phyloP scores from a whole-genome alignment of 805 yeast species.

The Candida michaelii region DNA sequence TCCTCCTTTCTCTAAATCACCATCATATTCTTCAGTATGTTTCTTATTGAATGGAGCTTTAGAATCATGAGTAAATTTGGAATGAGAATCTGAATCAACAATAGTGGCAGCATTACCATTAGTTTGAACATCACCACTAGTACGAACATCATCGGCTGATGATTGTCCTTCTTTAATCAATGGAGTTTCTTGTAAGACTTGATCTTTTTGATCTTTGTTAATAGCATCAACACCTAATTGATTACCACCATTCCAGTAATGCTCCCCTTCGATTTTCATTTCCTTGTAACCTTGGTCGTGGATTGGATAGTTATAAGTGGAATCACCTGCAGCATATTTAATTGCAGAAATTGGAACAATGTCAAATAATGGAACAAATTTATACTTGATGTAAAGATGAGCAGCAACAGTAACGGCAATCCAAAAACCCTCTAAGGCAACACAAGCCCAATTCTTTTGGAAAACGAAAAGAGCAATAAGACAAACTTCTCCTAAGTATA shows the following conservation, averaged over 20 bases:
- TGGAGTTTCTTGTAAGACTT: conserved; percentile 17
- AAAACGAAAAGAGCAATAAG: conserved; percentile 70
- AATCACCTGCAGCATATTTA: conserved; percentile 45
- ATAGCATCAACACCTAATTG: conserved; percentile 32
- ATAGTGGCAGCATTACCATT: conserved; percentile 12
- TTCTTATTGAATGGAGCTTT: conserved; percentile 19
- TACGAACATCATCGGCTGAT: conserved; percentile 4
- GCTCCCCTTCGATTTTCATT: conserved; percentile 51
- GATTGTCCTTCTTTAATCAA: neutral
- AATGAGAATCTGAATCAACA: conserved; percentile 9
- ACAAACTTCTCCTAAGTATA: conserved; percentile 71
- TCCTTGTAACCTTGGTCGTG: conserved; percentile 66
- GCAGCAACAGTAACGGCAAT: conserved; percentile 56
- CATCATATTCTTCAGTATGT: neutral
- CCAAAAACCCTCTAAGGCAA: conserved; percentile 65
- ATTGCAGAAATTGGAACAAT: conserved; percentile 69
- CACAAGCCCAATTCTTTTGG: conserved; percentile 77
- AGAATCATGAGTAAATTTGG: conserved; percentile 22
- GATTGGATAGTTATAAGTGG: conserved; percentile 52
- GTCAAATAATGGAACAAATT: conserved; percentile 63
- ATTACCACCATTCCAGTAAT: conserved; percentile 46
- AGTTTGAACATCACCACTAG: conserved; percentile 10
- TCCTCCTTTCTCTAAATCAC: conserved; percentile 4
- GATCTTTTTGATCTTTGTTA: conserved; percentile 16
- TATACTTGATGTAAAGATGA: conserved; percentile 59